Base-by-base conservation (phyloP, 331 rosid genomes). In the Quercus lobata region DNA sequence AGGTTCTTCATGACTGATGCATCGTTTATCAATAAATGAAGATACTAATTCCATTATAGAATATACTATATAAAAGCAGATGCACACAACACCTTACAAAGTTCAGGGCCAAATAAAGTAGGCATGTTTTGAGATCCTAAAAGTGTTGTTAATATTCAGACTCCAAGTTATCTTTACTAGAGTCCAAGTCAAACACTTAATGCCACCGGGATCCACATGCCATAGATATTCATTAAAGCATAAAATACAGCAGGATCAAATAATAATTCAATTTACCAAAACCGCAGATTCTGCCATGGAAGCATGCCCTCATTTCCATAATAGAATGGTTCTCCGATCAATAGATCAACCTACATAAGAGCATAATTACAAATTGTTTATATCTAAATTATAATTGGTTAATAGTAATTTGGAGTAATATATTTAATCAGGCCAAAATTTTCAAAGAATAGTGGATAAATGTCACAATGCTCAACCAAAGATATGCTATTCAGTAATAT, bases 201-300 rank as follows among this genome's bases (percentile, higher is more conserved):
- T 27, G 78, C 54, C 75, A 69, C 25, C 76, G 58, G 17, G 74
- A 78, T 83, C 73, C 57, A 71, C 22, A 74, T 77, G 60, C 24
- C 34, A 56, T 22, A 54, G 9, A 82, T 76, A 73, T 44, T 27
- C 58, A 35, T 56, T 41, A 63, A 81, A 62, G 58, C 76, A 82
- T 34, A 69, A 61, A 72, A 61, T 70, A 80, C 49, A 49, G 65
- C 71, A 69, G 73, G 78, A 75, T 74, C 54, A 79, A 72, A 63
- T 24, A 74, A 61, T 1, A 62, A 21, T 56, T 79, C 49, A 55
- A 12, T 30, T 44, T 90, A 94, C 97, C 99, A 95, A 84, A 95
- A 90, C 61, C 97, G 88, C 76, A 95, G 90, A 87, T 91, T 91
- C 78, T 90, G 93, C 98, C 98, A 95, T 30, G 98, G 98, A 84